These are phyloP conservation scores for Solidago caesia DNA, from an alignment of 129 eudicot genomes.

Conservation along the genomic window DNA sequence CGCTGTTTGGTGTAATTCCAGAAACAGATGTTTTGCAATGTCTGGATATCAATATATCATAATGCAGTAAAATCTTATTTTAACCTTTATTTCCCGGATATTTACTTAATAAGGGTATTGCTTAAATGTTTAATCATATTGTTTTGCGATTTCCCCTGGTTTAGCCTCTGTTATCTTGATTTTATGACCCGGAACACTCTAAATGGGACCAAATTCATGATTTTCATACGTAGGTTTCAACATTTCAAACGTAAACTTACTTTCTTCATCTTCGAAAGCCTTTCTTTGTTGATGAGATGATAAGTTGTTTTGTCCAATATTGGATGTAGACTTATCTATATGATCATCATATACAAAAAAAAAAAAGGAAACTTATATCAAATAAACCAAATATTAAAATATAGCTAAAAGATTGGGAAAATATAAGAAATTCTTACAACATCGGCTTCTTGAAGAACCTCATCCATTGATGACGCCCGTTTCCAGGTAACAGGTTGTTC, in stretches of 20 bases:
- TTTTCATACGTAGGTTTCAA: not conserved
- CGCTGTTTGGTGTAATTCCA: not conserved
- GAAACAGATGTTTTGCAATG: not conserved
- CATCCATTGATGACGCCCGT: conserved; percentile 91
- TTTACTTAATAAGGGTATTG: not conserved
- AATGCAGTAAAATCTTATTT: not conserved
- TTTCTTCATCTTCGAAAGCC: conserved; percentile 94
- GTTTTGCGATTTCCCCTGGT: not conserved
- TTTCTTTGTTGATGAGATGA: conserved; percentile 94
- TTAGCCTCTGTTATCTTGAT: not conserved
- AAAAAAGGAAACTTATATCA: not conserved
- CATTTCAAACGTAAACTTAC: conserved; percentile 26
- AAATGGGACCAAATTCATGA: not conserved
- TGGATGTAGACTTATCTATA: conserved; percentile 96
- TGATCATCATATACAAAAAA: not conserved
- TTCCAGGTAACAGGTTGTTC: conserved; percentile 95
- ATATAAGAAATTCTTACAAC: conserved; percentile 45
- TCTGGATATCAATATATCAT: not conserved
- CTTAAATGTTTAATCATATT: not conserved
- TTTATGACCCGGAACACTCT: not conserved
- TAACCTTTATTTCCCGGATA: not conserved
- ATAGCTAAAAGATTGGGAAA: not conserved
- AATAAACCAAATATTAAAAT: not conserved
- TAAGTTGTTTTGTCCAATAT: conserved; percentile 94
- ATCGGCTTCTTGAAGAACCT: conserved; percentile 91